These are phyloP conservation scores for Coniochaeta hoffmannii DNA, from an alignment of 2,329 filamentous ascomycete genomes.

Conservation along the genomic window DNA sequence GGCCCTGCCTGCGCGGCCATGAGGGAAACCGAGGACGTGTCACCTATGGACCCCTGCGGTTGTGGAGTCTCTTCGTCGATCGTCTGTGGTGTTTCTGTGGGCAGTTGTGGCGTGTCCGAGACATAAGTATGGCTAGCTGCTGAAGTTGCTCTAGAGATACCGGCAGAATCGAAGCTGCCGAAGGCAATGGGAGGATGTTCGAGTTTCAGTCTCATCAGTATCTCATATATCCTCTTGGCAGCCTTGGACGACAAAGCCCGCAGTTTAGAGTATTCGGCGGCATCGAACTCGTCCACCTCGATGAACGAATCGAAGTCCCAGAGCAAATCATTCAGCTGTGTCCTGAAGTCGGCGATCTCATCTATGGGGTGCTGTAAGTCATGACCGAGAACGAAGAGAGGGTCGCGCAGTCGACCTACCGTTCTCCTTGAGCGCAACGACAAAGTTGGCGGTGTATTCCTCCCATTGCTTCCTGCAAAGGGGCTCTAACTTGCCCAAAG, in stretches of 20 bases:
- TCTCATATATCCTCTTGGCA: slow-evolving; percentile 40
- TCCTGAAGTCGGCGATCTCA: slow-evolving; percentile 39
- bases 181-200: slow-evolving; percentile 17
- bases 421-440: slow-evolving; percentile 45
- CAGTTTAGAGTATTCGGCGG: slow-evolving; percentile 39
- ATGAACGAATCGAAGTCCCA: slow-evolving; percentile 52
- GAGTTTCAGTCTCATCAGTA: slow-evolving; percentile 47
- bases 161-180: neutral
- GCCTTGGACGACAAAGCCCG: slow-evolving; percentile 39
- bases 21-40: neutral
- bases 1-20: neutral
- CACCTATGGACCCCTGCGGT: neutral
- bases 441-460: slow-evolving; percentile 41
- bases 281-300: slow-evolving; percentile 42
- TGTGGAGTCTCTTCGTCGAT: neutral
- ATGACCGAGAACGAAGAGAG: neutral
- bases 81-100: neutral
- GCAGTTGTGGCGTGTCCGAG: neutral
- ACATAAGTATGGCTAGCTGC: neutral
- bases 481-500: slow-evolving; percentile 40
- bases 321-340: slow-evolving; percentile 39
- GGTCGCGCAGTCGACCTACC: slow-evolving; percentile 31
- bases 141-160: slow-evolving; percentile 9
- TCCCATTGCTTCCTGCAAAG: slow-evolving; percentile 39
- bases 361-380: slow-evolving; percentile 26